Base-by-base conservation (phyloP, 768 basidiomycete genomes). In the Hypholoma sublateritium region DNA sequence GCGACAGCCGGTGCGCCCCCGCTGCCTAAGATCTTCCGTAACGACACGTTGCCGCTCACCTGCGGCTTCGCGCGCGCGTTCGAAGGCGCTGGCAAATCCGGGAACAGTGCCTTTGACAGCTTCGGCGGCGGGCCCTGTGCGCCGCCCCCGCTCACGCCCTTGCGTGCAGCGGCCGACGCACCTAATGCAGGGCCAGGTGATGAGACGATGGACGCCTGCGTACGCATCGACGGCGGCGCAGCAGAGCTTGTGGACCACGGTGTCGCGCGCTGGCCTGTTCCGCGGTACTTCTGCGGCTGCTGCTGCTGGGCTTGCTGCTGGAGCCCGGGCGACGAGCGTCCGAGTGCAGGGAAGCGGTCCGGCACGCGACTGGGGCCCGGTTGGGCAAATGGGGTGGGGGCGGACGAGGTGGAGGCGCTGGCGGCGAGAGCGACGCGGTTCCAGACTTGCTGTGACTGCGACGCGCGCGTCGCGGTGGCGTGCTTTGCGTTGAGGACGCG, bases 351-450 rank as follows among this genome's bases (percentile, higher is more conserved):
- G 64, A 77, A 78, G 19, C 70, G 70, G 37, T 71, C 70, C 47
- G 57, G 58, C 16, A 28, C 22, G 22, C 46, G 46, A 11, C 46
- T 17, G 39, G 36, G 19, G 9, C 64, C 59, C 52, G 71, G 63
- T 66, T 59, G 61, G 53, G 16, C 61, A 1, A 37, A 19, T 7
- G 37, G 55, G 14, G 75, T 70, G 13, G 62, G 57, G 14, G 42
- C 43, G 8, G 55, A 12, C 17, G 72, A 62, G 1, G 78, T 69
- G 14, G 75, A 77, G 44, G 77, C 72, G 21, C 75, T 70, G 8
- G 93, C 95, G 0, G 92, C 94, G 58, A 82, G 83, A 6, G 92
- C 94, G 22, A 96, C 93, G 14, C 94, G 86, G 60, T 94, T 92
- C 86, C 83, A 93, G 0, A 96, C 81, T 58, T 87, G 82, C 50